Evolutionary conservation across 2,329 filamentous ascomycete species (phyloP).

Genomic region (Monilinia vaccinii-corymbosi): DNA sequence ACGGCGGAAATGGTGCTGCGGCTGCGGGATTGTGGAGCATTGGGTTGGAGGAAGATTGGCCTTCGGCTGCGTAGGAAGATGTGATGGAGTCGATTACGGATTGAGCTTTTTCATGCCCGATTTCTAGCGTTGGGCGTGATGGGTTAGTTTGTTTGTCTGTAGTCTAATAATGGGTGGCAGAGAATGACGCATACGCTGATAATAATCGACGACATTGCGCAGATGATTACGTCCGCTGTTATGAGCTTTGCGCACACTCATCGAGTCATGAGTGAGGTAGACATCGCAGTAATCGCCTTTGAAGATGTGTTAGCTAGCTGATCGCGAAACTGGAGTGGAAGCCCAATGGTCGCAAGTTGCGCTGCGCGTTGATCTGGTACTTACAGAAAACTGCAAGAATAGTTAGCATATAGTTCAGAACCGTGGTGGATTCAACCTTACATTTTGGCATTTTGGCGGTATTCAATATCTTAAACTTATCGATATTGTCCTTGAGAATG

Average conservation of each 20-base stretch:
- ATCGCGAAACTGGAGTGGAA: neutral
- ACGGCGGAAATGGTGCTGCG: conserved; percentile 41
- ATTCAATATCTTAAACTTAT: conserved; percentile 1
- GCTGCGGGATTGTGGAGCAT: conserved; percentile 48
- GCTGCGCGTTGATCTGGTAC: conserved; percentile 25
- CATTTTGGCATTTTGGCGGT: conserved; percentile 72
- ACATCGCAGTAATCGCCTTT: conserved; percentile 96
- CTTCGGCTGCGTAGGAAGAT: conserved; percentile 87
- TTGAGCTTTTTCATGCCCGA: conserved; percentile 96
- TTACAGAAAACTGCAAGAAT: conserved; percentile 58
- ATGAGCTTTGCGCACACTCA: conserved; percentile 98
- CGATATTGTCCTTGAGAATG: conserved; percentile 1
- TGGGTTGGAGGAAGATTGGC: conserved; percentile 76
- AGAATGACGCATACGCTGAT: conserved; percentile 59
- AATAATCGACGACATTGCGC: conserved; percentile 96
- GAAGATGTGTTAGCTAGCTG: conserved; percentile 15
- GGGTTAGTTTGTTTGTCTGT: neutral
- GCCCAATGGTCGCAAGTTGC: conserved; percentile 1
- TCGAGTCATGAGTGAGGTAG: conserved; percentile 98
- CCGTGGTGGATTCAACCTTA: conserved; percentile 40
- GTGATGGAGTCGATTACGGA: conserved; percentile 98
- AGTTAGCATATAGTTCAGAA: conserved; percentile 30
- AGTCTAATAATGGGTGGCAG: neutral
- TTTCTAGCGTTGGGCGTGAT: conserved; percentile 49
- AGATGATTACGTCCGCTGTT: conserved; percentile 95